Evolutionary conservation across 2,329 filamentous ascomycete genomes (phyloP).

Genomic region (Aspergillus ibericus): DNA sequence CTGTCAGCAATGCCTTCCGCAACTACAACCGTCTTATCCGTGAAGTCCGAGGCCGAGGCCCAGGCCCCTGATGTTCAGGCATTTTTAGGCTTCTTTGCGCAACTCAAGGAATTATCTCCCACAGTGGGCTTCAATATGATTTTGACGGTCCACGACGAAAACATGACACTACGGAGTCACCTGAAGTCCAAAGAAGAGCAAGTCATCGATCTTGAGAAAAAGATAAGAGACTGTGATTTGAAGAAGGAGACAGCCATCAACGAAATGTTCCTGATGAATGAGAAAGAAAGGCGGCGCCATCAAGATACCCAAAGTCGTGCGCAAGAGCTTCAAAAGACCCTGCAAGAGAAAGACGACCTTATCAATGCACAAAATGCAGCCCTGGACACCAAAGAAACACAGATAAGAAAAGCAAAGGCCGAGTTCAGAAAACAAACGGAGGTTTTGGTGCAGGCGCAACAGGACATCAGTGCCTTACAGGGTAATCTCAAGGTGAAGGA

Average conservation of each 20-base stretch:
- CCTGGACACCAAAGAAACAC: not conserved
- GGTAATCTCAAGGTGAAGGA: not conserved
- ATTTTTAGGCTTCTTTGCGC: not conserved
- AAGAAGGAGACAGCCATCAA: not conserved
- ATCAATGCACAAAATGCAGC: not conserved
- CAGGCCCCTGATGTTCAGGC: not conserved
- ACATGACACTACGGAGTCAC: not conserved
- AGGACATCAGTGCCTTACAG: not conserved
- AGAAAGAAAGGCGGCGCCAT: not conserved
- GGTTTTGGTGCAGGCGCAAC: not conserved
- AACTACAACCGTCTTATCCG: not conserved
- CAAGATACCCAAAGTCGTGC: not conserved
- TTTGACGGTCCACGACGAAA: not conserved
- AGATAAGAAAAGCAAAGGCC: not conserved
- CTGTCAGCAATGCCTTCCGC: not conserved
- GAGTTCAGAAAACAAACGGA: not conserved
- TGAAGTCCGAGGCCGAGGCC: not conserved
- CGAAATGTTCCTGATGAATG: not conserved
- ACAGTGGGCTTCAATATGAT: not conserved
- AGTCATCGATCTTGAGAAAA: not conserved
- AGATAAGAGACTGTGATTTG: not conserved
- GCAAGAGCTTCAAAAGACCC: not conserved
- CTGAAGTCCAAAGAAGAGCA: not conserved
- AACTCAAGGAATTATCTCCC: not conserved
- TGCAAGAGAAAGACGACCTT: not conserved